Conservation (phyloP, 2,329 filamentous ascomycete genomes). For the Penicillium glabrum region DNA sequence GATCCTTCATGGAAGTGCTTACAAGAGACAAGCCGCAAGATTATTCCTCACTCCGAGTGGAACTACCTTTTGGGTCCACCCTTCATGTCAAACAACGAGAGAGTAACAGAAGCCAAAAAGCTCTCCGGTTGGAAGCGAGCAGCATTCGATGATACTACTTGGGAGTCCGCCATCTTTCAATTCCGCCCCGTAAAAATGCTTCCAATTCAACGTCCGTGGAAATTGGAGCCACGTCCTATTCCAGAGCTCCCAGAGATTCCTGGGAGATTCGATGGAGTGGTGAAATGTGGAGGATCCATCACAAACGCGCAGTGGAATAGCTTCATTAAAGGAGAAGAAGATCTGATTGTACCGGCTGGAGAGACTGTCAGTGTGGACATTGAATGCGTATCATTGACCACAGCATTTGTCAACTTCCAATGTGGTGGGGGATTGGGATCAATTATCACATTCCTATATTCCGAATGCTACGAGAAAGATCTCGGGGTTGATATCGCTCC, state of each 20-base stretch:
- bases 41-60: conserved; percentile 22
- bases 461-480: conserved; percentile 26
- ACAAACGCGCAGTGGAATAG: conserved; percentile 3
- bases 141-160: conserved; percentile 12
- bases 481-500: conserved; percentile 8
- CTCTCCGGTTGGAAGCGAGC: conserved; percentile 14
- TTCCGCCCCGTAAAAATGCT: conserved; percentile 18
- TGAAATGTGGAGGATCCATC: conserved; percentile 7
- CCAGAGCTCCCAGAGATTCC: conserved; percentile 11
- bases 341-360: conserved; percentile 1
- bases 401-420: conserved; percentile 13
- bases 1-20: conserved; percentile 11
- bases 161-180: conserved; percentile 5
- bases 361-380: conserved; percentile 12
- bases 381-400: conserved; percentile 7
- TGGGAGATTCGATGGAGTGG: conserved; percentile 8
- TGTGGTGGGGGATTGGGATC: conserved; percentile 7
- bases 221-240: conserved; percentile 6
- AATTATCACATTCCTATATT: conserved; percentile 16
- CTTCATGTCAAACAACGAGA: conserved; percentile 25
- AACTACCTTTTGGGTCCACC: conserved; percentile 24
- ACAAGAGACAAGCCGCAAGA: conserved; percentile 10
- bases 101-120: conserved; percentile 9
- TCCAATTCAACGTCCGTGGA: conserved; percentile 16
- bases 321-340: not conserved